These are phyloP conservation scores for Pelagomonas calceolata DNA, from an alignment of 108 stramenopile species.

Conservation along the genomic window DNA sequence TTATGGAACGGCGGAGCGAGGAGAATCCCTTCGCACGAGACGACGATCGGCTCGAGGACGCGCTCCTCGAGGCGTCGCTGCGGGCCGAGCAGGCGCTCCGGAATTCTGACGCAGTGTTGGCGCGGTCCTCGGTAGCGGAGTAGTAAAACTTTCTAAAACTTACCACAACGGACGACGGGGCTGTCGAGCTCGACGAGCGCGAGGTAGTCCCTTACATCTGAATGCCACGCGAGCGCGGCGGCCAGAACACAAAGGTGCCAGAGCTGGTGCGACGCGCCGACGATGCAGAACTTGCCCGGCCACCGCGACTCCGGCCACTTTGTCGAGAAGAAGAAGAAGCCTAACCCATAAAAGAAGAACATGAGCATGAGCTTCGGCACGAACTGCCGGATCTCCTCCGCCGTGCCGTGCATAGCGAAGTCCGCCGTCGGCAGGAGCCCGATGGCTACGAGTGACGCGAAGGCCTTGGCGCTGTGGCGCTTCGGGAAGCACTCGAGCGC, in stretches of 20 bases:
- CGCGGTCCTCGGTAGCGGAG: too few relatives aligned
- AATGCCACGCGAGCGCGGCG: not conserved
- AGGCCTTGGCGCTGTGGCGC: not conserved
- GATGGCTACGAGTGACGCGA: not conserved
- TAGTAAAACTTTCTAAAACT: too few relatives aligned
- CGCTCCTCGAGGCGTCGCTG: too few relatives aligned
- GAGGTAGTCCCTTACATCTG: not conserved
- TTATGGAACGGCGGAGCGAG: too few relatives aligned
- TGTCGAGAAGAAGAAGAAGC: not conserved
- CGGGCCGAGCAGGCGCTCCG: too few relatives aligned
- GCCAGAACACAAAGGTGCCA: not conserved
- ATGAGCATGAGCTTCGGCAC: not conserved
- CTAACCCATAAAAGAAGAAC: not conserved
- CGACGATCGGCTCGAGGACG: too few relatives aligned
- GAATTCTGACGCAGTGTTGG: too few relatives aligned
- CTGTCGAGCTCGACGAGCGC: not conserved
- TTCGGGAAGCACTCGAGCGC: not conserved
- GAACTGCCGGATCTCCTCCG: not conserved
- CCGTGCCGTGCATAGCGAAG: not conserved
- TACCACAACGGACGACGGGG: too few relatives aligned
- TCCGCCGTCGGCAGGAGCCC: not conserved
- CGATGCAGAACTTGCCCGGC: not conserved
- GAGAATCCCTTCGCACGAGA: too few relatives aligned
- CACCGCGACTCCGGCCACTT: not conserved
- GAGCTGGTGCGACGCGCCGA: not conserved